Conservation (phyloP, 2,329 filamentous ascomycete species). For the Fusarium udum region DNA sequence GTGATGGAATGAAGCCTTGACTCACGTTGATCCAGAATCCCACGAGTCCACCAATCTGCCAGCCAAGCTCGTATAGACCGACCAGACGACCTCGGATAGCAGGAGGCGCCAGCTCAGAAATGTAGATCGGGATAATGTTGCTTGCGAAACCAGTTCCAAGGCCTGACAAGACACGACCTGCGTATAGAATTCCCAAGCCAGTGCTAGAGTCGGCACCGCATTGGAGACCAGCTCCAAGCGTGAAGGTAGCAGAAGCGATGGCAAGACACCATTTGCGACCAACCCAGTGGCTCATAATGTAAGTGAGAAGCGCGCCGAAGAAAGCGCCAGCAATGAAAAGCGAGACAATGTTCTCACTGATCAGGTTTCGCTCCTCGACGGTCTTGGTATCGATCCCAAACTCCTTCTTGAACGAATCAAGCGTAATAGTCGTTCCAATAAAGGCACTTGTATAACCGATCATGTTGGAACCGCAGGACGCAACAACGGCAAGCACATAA, state of each 20-base stretch:
- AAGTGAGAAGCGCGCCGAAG: slow-evolving; percentile 71
- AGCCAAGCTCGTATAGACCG: slow-evolving; percentile 16
- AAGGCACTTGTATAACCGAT: slow-evolving; percentile 64
- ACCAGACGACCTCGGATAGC: slow-evolving; percentile 62
- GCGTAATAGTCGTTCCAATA: slow-evolving; percentile 72
- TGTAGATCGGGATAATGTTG: slow-evolving; percentile 56
- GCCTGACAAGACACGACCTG: slow-evolving; percentile 2
- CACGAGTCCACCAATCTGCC: slow-evolving; percentile 15
- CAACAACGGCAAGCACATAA: slow-evolving; percentile 48
- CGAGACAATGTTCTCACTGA: slow-evolving; percentile 55
- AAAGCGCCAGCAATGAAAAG: slow-evolving; percentile 76
- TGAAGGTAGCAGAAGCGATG: slow-evolving; percentile 45
- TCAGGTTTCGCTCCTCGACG: slow-evolving; percentile 51
- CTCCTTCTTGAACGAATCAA: slow-evolving; percentile 68
- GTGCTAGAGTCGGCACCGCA: slow-evolving; percentile 60
- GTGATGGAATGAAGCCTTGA: fast-evolving
- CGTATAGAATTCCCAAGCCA: slow-evolving; percentile 7
- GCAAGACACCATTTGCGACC: slow-evolving; percentile 48
- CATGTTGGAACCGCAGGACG: slow-evolving; percentile 53
- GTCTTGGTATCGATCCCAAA: slow-evolving; percentile 63
- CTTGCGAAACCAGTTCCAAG: slow-evolving; percentile 4
- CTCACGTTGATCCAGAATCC: slow-evolving; percentile 23
- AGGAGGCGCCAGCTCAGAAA: slow-evolving; percentile 58
- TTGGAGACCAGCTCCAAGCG: slow-evolving; percentile 62
- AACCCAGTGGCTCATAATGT: slow-evolving; percentile 45